Evolutionary conservation across 2,329 filamentous ascomycete species (phyloP).

Genomic region (Fonsecaea pedrosoi): DNA sequence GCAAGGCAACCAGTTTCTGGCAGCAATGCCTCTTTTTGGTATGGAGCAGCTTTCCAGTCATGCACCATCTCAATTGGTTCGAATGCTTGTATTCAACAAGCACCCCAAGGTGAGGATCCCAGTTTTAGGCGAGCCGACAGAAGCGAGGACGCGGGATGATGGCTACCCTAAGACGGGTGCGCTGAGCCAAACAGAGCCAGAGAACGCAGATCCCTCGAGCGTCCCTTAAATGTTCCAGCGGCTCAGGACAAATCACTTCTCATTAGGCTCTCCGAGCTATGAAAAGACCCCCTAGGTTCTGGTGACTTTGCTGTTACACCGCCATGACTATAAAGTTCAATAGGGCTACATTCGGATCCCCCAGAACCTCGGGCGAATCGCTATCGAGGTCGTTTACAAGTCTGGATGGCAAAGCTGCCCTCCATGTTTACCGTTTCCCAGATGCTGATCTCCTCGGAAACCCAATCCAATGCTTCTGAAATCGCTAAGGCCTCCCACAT

Average conservation of each 20-base stretch:
- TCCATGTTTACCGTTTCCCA: background rate
- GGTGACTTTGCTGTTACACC: background rate
- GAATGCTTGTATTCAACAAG: background rate
- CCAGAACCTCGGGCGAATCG: background rate
- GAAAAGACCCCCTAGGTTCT: background rate
- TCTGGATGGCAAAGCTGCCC: background rate
- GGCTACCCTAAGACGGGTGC: background rate
- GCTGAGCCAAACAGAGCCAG: background rate
- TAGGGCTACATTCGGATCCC: background rate
- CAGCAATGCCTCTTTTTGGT: background rate
- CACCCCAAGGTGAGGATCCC: background rate
- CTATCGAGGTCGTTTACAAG: background rate
- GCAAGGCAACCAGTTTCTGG: background rate
- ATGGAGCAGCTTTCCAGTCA: too few relatives aligned
- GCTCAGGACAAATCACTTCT: background rate
- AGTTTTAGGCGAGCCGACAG: background rate
- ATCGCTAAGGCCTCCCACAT: background rate
- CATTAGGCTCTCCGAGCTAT: background rate
- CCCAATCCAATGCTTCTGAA: background rate
- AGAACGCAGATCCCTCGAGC: background rate
- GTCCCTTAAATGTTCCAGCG: background rate
- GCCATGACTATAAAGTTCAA: background rate
- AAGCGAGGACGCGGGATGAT: background rate
- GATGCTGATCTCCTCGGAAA: background rate
- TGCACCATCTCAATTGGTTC: background rate